Evolutionary conservation across 768 basidiomycete genomes (phyloP), one percentile per base, ranked within the genome.

Genomic region (Leucocoprinus sp.): DNA sequence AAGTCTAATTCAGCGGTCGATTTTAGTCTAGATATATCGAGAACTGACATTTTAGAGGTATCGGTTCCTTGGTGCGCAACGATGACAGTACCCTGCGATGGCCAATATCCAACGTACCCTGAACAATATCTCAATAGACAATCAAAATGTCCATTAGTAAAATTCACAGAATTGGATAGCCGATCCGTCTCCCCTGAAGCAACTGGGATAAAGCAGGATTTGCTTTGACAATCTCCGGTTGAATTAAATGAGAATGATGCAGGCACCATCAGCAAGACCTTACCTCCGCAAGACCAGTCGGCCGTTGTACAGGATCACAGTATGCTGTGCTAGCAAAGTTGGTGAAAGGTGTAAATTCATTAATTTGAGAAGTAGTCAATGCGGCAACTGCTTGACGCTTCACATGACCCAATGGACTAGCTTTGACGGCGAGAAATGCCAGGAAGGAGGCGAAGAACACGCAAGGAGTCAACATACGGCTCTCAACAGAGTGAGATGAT

Each of bases 271-370:
- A 33, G 17, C 4, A n/a, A 14, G 28, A 41, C 48, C 22, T 21
- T 52, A 59, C 78, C 76, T 59, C 80, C 80, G 52, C 76, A 79
- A 22, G 68, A 54, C 78, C 78, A 80, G 15, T 67, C 62, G 28
- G 65, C 52, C 15, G 72, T 75, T 18, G 58, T 52, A 1, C 63
- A n/a, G 74, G 60, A 4, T 55, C 36, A 43, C 78, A 80, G 50
- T 74, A 75, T 1, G 63, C 76, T 4, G 76, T 57, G 26, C 66
- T 65, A 1, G 78, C 74, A 50, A 70, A 76, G 45, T 58, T 60
- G 0, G 76, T 66, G 60, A 69, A 78, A 0, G 75, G 64, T 19
- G 55, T 68, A 54, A 66, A 77, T 9, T 52, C 22, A 22, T 60
- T 50, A 9, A 79, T 65, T 53, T 75, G 65, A 0, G 68, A 18